Evolutionary conservation across 2,329 filamentous ascomycete species (phyloP).

Genomic region (Xylariaceae sp.): DNA sequence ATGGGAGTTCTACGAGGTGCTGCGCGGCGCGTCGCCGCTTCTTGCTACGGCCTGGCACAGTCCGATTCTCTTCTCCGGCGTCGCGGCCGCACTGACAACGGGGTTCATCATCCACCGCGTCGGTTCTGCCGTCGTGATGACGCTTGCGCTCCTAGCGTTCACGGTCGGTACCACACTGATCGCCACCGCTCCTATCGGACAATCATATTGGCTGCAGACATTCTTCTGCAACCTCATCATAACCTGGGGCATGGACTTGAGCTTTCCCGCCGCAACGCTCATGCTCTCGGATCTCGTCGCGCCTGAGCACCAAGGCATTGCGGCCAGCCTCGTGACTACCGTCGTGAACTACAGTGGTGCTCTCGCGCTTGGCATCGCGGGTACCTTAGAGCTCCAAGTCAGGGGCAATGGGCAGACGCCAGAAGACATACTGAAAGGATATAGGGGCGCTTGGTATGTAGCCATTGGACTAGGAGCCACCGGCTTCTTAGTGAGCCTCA

Average conservation of each 20-base stretch:
- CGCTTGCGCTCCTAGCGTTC: conserved; percentile 41
- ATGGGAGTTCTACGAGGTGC: conserved; percentile 49
- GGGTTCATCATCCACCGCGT: conserved; percentile 40
- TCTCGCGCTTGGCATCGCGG: conserved; percentile 60
- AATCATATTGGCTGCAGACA: conserved; percentile 60
- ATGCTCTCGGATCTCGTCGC: conserved; percentile 52
- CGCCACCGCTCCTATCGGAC: conserved; percentile 49
- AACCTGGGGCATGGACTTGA: conserved; percentile 61
- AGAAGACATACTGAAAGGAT: conserved; percentile 35
- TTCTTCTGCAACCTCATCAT: conserved; percentile 57
- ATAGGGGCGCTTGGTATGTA: conserved; percentile 39
- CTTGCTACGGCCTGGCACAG: conserved; percentile 46
- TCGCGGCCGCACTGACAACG: conserved; percentile 42
- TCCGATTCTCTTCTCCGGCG: conserved; percentile 47
- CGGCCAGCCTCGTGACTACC: conserved; percentile 57
- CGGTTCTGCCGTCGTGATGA: conserved; percentile 41
- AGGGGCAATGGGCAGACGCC: conserved; percentile 25
- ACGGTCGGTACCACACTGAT: conserved; percentile 40
- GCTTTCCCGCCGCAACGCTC: conserved; percentile 59
- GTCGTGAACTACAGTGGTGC: conserved; percentile 64
- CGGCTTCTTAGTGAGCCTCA: conserved; percentile 34
- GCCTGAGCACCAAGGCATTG: conserved; percentile 43
- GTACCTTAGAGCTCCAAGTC: conserved; percentile 45
- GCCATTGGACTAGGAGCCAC: conserved; percentile 35
- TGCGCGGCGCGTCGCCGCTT: conserved; percentile 46